Evolutionary conservation across 371 early-diverging fungal species (phyloP).

Genomic region (Mortierella sp.): DNA sequence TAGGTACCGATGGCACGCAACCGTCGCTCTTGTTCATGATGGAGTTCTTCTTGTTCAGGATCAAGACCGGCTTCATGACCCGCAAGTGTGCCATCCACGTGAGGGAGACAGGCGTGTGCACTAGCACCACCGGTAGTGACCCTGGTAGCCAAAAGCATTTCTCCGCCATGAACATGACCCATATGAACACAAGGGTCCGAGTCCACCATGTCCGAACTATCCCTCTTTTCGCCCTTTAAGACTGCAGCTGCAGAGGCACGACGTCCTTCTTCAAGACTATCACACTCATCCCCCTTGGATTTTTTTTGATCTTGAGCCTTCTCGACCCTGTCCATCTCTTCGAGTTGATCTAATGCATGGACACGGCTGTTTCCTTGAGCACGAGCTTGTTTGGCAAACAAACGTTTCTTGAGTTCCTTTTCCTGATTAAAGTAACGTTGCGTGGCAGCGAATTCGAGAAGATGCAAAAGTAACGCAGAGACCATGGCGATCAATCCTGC

Average conservation of each 20-base stretch:
- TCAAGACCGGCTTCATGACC: neutral
- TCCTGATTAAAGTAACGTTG: conserved; percentile 22
- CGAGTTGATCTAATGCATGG: conserved; percentile 21
- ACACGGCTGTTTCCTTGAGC: neutral
- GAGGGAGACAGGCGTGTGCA: neutral
- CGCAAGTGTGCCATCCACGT: too few relatives aligned
- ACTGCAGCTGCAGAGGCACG: conserved; percentile 1
- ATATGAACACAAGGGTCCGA: conserved; percentile 24
- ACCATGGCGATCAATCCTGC: conserved; percentile 63
- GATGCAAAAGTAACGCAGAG: conserved; percentile 55
- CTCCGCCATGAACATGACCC: conserved; percentile 44
- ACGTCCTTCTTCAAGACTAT: conserved; percentile 24
- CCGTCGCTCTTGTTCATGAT: conserved; percentile 15
- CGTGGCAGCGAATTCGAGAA: conserved; percentile 51
- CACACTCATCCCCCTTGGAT: neutral
- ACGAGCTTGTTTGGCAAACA: conserved; percentile 7
- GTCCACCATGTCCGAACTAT: neutral
- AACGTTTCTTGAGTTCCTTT: conserved; percentile 30
- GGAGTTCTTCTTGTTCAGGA: conserved; percentile 5
- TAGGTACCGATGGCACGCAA: conserved; percentile 43
- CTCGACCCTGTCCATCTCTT: conserved; percentile 1
- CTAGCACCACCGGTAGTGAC: neutral
- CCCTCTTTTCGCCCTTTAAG: neutral
- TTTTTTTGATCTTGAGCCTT: conserved; percentile 2
- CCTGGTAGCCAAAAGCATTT: conserved; percentile 34